Conservation (phyloP, 1,284 basidiomycete species). For the Boletellus dicymbophilus region DNA sequence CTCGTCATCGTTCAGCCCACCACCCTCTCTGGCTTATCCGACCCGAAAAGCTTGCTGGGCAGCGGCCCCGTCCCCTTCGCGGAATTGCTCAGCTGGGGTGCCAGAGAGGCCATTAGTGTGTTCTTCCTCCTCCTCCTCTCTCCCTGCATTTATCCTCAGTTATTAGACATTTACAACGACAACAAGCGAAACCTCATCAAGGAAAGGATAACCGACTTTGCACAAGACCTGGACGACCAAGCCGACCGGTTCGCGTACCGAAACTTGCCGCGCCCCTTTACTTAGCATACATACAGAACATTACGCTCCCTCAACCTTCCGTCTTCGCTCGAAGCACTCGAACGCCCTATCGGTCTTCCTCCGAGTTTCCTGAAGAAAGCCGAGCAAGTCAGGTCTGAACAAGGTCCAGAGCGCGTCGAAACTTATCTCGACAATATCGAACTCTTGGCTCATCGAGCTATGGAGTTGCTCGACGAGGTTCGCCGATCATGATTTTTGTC, state of each 20-base stretch:
- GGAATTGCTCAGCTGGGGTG: slow-evolving; percentile 86
- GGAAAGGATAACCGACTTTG: slow-evolving; percentile 64
- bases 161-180: slow-evolving; percentile 84
- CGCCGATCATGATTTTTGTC: slow-evolving; percentile 12
- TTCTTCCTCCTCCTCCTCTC: slow-evolving; percentile 8
- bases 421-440: slow-evolving; percentile 75
- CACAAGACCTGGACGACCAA: slow-evolving; percentile 68
- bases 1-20: slow-evolving; percentile 71
- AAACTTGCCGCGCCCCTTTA: neutral
- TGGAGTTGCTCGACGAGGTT: slow-evolving; percentile 76
- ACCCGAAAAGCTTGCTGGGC: slow-evolving; percentile 56
- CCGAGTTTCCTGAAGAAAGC: slow-evolving; percentile 87
- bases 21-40: slow-evolving; percentile 61
- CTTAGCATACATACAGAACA: slow-evolving; percentile 44
- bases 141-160: neutral
- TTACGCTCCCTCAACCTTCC: slow-evolving; percentile 82
- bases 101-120: slow-evolving; percentile 85
- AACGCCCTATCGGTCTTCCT: slow-evolving; percentile 86
- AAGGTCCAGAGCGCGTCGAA: slow-evolving; percentile 76
- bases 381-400: slow-evolving; percentile 80
- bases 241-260: slow-evolving; percentile 59
- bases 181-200: slow-evolving; percentile 75
- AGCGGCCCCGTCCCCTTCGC: slow-evolving; percentile 67
- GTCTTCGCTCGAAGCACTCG: slow-evolving; percentile 85
- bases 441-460: slow-evolving; percentile 64